A percentile compares a stretch with the other conserved stretches of the same genome.
Conservation (phyloP, 805 yeast species). For the Wickerhamiella hasegawae region DNA sequence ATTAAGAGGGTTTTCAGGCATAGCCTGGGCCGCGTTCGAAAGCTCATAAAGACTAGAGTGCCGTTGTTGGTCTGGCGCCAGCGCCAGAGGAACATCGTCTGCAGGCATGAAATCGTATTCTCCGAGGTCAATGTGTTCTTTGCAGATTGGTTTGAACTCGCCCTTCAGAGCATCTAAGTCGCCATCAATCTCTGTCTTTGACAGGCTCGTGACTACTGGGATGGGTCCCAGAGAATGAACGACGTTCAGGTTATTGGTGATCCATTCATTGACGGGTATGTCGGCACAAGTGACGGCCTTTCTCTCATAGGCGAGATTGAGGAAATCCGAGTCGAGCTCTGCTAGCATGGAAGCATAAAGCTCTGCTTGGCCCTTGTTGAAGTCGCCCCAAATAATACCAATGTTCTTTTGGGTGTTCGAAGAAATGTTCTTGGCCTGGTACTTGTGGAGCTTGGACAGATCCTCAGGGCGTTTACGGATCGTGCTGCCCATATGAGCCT, state of each 20-base stretch:
- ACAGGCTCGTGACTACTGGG: conserved; percentile 11
- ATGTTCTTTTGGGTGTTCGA: conserved; percentile 13
- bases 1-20: not conserved
- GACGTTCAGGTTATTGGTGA: conserved; percentile 16
- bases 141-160: not conserved
- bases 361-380: conserved; percentile 13
- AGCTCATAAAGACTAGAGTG: conserved; percentile 4
- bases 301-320: conserved; percentile 16
- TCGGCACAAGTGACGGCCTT: conserved; percentile 7
- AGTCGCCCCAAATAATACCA: conserved; percentile 19
- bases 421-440: conserved; percentile 12
- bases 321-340: conserved; percentile 12
- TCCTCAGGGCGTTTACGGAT: not conserved
- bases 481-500: conserved; percentile 7
- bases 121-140: conserved; percentile 3
- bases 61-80: conserved; percentile 2
- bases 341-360: conserved; percentile 14
- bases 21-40: conserved; percentile 2
- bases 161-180: conserved; percentile 10
- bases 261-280: conserved; percentile 12
- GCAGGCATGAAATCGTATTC: conserved; percentile 2
- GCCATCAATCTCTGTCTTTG: conserved; percentile 9
- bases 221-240: conserved; percentile 11
- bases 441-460: conserved; percentile 5
- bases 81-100: conserved; percentile 3